Evolutionary conservation across 1,284 basidiomycete genomes (phyloP), one percentile per base, ranked within the genome.

Genomic region (Laetiporus sulphureus): DNA sequence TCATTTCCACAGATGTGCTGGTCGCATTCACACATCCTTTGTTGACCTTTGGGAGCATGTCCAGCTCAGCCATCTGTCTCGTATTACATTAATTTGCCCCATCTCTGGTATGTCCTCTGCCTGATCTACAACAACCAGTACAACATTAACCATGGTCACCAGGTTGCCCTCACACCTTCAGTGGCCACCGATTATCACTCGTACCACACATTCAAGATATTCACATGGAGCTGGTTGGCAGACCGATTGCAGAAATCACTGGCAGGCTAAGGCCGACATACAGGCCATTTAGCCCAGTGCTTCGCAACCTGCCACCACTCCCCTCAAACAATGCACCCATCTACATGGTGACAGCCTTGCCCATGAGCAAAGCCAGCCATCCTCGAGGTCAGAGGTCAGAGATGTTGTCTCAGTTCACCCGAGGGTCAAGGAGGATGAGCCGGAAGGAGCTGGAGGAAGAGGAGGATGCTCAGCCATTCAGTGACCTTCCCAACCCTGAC

Each of bases 81-180:
- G 52, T 19, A 19, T 53, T 1, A 27, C 38, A 3, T 33, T 58
- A 12, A 50, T 52, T 36, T 58, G 56, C 29, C 56, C 55, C 5
- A 27, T 52, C 11, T 29, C 44, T 45, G 55, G 57, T 54, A 24
- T 32, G 34, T 8, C 30, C 27, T n/a, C n/a, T n/a, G n/a, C n/a
- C n/a, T n/a, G n/a, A n/a, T n/a, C n/a, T n/a, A n/a, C n/a, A n/a
- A n/a, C n/a, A n/a, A n/a, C n/a, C n/a, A n/a, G n/a, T n/a, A n/a
- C n/a, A n/a, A n/a, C n/a, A n/a, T n/a, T n/a, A n/a, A n/a, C n/a
- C 22, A 30, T 12, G 8, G 21, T 24, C 15, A 35, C 16, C 34
- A 54, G 54, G 40, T 5, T 56, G 54, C 32, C 19, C 32, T 4
- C n/a, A 36, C 3, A 44, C 33, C 5, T 53, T 56, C n/a, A n/a